Percentiles rank a stretch among this genome's conserved stretches.
phyloP scores from a whole-genome alignment of 1,139 yeast genomes.

The Nakaseomyces delphensis region DNA sequence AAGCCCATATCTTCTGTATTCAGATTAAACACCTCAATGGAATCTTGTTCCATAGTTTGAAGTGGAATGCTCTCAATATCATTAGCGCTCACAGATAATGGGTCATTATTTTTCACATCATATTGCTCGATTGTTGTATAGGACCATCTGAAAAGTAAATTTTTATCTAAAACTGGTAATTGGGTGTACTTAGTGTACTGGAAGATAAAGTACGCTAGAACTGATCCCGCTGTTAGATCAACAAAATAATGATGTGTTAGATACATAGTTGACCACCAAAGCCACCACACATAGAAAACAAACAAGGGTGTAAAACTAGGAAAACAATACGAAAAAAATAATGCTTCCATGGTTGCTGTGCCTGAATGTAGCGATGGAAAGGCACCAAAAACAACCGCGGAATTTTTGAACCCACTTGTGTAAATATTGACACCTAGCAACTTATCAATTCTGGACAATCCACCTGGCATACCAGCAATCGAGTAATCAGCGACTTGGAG shows the following conservation, averaged over 20 bases:
- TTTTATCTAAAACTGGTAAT: conserved; percentile 58
- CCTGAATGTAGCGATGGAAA: conserved; percentile 95
- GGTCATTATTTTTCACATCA: conserved; percentile 32
- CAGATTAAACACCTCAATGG: conserved; percentile 10
- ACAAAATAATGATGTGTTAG: conserved; percentile 91
- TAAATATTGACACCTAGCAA: conserved; percentile 77
- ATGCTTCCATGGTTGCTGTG: conserved; percentile 86
- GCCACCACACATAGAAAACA: conserved; percentile 73
- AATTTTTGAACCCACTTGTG: conserved; percentile 73
- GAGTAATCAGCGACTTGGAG: conserved; percentile 83
- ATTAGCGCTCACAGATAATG: conserved; percentile 26
- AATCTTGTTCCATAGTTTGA: conserved; percentile 2
- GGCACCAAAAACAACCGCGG: conserved; percentile 96
- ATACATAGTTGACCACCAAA: conserved; percentile 99
- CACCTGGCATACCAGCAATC: conserved; percentile 96
- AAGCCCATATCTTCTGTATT: conserved; percentile 12
- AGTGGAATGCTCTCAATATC: conserved; percentile 30
- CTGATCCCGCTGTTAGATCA: conserved; percentile 86
- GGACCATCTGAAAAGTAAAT: conserved; percentile 78
- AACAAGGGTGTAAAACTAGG: conserved; percentile 60
- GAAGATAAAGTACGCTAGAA: conserved; percentile 62
- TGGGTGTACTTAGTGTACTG: conserved; percentile 62
- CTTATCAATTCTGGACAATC: conserved; percentile 79
- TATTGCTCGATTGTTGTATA: conserved; percentile 38
- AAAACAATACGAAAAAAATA: conserved; percentile 73